These are phyloP conservation scores for Russula brevipes DNA, from an alignment of 768 basidiomycete species.

Conservation along the genomic window DNA sequence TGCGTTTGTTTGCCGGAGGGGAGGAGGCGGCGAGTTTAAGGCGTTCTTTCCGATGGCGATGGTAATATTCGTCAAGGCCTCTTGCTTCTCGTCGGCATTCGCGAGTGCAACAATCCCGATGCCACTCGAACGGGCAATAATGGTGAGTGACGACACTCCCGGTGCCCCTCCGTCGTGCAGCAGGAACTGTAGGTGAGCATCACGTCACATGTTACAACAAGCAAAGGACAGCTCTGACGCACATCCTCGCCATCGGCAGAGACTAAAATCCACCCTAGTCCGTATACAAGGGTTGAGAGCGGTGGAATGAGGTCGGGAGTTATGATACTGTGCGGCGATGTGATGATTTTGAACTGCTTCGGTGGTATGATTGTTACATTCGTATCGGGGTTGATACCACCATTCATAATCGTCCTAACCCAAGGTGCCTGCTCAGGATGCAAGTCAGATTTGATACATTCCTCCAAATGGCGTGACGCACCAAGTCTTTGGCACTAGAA, in stretches of 20 bases:
- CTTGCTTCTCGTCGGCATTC: slow-evolving; percentile 24
- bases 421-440: slow-evolving; percentile 35
- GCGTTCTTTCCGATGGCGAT: not conserved
- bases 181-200: slow-evolving; percentile 30
- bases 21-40: too few relatives aligned
- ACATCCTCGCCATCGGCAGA: slow-evolving; percentile 42
- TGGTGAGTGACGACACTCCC: slow-evolving; percentile 32
- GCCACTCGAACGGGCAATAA: slow-evolving; percentile 35
- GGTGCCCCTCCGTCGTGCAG: slow-evolving; percentile 33
- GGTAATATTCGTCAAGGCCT: not conserved
- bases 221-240: not conserved
- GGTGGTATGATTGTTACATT: slow-evolving; percentile 35
- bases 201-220: not conserved
- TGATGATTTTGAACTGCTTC: slow-evolving; percentile 30
- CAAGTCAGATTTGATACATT: not conserved
- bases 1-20: too few relatives aligned
- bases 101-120: slow-evolving; percentile 33
- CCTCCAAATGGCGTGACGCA: slow-evolving; percentile 24
- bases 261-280: slow-evolving; percentile 39
- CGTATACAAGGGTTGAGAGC: slow-evolving; percentile 34
- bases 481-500: slow-evolving; percentile 42
- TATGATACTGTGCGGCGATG: slow-evolving; percentile 32
- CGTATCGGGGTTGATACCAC: slow-evolving; percentile 32
- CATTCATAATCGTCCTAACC: slow-evolving; percentile 35
- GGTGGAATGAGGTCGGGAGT: slow-evolving; percentile 12